A percentile compares a stretch with the other conserved stretches of the same genome.
Conservation (phyloP, 768 basidiomycete genomes). For the Boletus huronensis region DNA sequence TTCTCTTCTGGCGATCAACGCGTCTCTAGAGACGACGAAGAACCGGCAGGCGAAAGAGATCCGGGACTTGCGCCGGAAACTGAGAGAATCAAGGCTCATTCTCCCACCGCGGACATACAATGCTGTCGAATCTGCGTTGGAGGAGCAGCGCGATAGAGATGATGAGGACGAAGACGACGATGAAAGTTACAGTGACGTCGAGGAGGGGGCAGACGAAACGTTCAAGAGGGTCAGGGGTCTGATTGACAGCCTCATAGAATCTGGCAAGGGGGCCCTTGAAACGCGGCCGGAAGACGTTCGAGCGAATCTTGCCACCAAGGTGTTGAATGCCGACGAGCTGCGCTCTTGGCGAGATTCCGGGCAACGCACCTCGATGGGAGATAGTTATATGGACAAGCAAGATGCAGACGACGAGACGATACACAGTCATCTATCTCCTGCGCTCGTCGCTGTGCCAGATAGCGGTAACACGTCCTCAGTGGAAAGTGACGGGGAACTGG, state of each 20-base stretch:
- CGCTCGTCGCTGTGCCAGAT: constrained; percentile 20
- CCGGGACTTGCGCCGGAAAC: constrained; percentile 73
- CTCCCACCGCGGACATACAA: constrained; percentile 65
- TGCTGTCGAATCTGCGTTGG: constrained; percentile 49
- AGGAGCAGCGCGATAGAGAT: constrained; percentile 43
- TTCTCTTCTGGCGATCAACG: constrained; percentile 82
- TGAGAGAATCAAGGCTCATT: constrained; percentile 78
- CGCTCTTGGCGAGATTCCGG: constrained; percentile 51
- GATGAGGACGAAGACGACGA: constrained; percentile 37
- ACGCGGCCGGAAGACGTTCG: constrained; percentile 51
- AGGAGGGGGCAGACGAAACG: constrained; percentile 46
- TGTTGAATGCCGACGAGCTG: constrained; percentile 71
- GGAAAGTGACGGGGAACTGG: constrained; percentile 30
- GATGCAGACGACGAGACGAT: constrained; percentile 33
- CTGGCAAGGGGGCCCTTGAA: constrained; percentile 61
- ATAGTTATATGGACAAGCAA: constrained; percentile 16
- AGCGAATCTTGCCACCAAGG: constrained; percentile 53
- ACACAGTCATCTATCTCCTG: constrained; percentile 12
- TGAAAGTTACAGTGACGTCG: constrained; percentile 39
- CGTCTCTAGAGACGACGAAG: constrained; percentile 75
- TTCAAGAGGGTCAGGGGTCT: constrained; percentile 64
- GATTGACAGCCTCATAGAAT: constrained; percentile 57
- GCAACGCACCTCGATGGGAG: constrained; percentile 13
- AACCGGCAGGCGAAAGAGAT: constrained; percentile 82
- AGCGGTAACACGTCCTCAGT: constrained; percentile 13